Base-by-base conservation (phyloP, 1,284 basidiomycete species). In the Mycena sp. region DNA sequence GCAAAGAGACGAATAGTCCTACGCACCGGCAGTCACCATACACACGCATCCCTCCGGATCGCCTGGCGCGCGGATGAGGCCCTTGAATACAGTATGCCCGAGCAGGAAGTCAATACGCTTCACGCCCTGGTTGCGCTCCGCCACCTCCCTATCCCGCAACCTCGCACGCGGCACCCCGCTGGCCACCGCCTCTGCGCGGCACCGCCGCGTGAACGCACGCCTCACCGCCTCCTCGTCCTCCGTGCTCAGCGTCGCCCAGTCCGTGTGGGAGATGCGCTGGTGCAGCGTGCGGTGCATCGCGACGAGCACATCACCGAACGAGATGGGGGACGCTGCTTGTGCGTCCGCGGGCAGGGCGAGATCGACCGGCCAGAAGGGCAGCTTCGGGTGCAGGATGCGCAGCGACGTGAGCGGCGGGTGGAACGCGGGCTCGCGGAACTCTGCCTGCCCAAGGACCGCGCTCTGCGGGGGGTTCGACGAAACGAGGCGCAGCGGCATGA, bases 331-430 rank as follows among this genome's bases (percentile, higher is more conserved):
- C 28, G 21, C 26, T 23, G 32, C 52, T n/a, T 26, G 23, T 9
- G 28, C 17, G 21, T n/a, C 41, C 11, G 16, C 46, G 2, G 73
- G 57, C 48, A 77, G 81, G 62, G 78, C 73, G 58, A 91, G 72
- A 56, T 83, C 80, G 61, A 91, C 80, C n/a, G 87, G 84, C 88
- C 88, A 91, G 30, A 84, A 73, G 0, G 86, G 85, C 44, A 89
- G 76, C 3, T 71, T 65, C 53, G 89, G 85, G 71, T 84, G 86
- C 0, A 81, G 71, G 72, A 92, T 85, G n/a, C 82, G 81, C 70
- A 91, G 80, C 35, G 77, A 78, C 17, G 79, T 82, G 46, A 85
- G 75, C 3, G 82, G 74, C 0, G 90, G 90, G 67, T 84, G 77
- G 12, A 87, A 88, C 26, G 87, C 89, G 6, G 79, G 77, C 37